Evolutionary conservation across 2,329 filamentous ascomycete genomes (phyloP), one percentile per base, ranked within the genome.

Genomic region (Fusarium globosum): DNA sequence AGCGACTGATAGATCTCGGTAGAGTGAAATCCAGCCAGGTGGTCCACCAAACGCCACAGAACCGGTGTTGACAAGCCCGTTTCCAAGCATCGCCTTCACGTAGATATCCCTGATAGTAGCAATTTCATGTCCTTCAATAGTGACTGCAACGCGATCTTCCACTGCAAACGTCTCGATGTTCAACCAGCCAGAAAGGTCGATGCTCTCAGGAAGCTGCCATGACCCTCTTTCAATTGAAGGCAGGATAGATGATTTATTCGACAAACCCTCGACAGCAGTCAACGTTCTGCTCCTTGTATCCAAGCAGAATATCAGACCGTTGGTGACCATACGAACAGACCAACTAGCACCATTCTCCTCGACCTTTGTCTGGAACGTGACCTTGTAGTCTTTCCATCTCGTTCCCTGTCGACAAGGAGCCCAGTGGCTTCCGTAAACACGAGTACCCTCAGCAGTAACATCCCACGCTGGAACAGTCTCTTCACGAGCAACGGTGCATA

Each of bases 371-470:
- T 28, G 11, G 12, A 65, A 65, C 10, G 15, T 41, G 8, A 55
- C 39, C 3, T 41, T 63, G 5, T 39, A 55, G 0, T 65, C 21
- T 2, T 23, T 42, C 59, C 62, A 65, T 26, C 59, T 48, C 5
- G 62, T 65, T 4, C 62, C 62, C 13, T 64, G 62, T 7, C 62
- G 33, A 21, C 62, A 65, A 11, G 62, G 62, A 2, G 62, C 62
- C 62, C 62, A 64, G 4, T 65, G 62, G 14, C 62, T 61, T 5
- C 58, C 62, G 5, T 45, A 48, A 9, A 64, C 59, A 23, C 62
- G 62, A 13, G 48, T 64, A 1, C 62, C 62, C 20, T 65, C 26
- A 1, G 48, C 41, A 14, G 26, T 35, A 6, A 64, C 26, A 1
- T 64, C 58, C 62, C 62, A 65, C 1, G 59, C 62, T 7, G 59